These are phyloP conservation scores for Cephalotrichum gorgonifer DNA, from an alignment of 2,329 filamentous ascomycete genomes.

Conservation along the genomic window DNA sequence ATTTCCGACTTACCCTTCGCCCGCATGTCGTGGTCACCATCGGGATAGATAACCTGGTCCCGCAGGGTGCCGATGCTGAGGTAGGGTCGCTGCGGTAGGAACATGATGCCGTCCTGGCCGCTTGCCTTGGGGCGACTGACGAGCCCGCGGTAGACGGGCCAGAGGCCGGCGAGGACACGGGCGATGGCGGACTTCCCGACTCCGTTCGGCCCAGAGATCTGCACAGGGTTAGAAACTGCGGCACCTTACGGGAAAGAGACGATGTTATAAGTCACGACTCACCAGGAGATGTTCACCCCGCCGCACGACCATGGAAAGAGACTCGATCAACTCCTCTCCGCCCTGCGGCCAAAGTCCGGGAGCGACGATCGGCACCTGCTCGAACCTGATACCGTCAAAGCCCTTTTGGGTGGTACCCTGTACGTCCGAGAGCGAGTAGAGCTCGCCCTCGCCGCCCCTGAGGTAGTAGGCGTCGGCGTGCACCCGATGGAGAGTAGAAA, in stretches of 20 bases:
- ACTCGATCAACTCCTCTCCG: conserved; percentile 84
- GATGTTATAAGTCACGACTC: neutral
- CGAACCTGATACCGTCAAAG: conserved; percentile 86
- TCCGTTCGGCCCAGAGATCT: conserved; percentile 88
- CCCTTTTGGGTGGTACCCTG: conserved; percentile 91
- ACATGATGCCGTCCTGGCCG: conserved; percentile 93
- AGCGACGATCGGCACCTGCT: conserved; percentile 87
- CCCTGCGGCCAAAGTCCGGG: conserved; percentile 81
- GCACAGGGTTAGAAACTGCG: neutral
- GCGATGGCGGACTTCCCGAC: conserved; percentile 86
- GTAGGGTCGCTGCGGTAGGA: conserved; percentile 88
- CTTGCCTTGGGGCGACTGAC: conserved; percentile 74
- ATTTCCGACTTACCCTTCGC: conserved; percentile 67
- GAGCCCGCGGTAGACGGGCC: conserved; percentile 91
- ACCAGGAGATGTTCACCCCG: conserved; percentile 78
- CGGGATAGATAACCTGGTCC: conserved; percentile 96
- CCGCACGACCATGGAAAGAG: conserved; percentile 78
- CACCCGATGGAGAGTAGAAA: conserved; percentile 87
- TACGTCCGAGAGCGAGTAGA: conserved; percentile 82
- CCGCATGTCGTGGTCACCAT: conserved; percentile 89
- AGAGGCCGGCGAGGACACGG: conserved; percentile 80
- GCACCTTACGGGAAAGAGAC: neutral
- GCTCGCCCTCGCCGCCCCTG: conserved; percentile 55
- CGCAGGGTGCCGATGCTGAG: conserved; percentile 84
- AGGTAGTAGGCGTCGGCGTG: conserved; percentile 82